Base-by-base conservation (phyloP, 2,329 filamentous ascomycete genomes). In the Sporothrix variecibatus region DNA sequence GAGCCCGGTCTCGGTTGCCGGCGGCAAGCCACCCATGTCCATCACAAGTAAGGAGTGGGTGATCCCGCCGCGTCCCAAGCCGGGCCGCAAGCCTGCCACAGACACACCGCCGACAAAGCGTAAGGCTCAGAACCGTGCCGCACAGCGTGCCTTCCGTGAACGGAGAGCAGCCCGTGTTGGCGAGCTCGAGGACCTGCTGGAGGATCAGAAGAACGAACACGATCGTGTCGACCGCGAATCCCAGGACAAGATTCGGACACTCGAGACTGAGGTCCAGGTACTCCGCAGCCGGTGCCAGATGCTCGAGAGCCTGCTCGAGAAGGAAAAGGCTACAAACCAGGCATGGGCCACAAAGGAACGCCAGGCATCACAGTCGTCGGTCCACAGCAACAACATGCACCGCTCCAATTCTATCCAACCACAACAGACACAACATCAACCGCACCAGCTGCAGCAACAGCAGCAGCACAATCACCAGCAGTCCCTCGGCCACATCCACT, bases 101-200 rank as follows among this genome's bases (percentile, higher is more conserved):
- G 95, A 98, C 80, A 97, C 95, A 71, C 94, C 95, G 17, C 93
- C 93, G 1, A 97, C 94, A 60, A 97, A 97, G 85, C 90, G 96
- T 77, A 97, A 98, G 85, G 93, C 94, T 1, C 96, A 98, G 84
- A 98, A 98, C 82, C 89, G 96, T 75, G 93, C 94, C 65, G 95
- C 95, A 2, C 95, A 98, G 84, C 87, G 95, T 74, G 94, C 93
- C 0, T 98, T 98, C 82, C 89, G 95, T 46, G 94, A 97, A 83
- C 88, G 95, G 74, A 90, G 95, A 76, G 94, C 94, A 1, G 93
- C 94, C 31, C 92, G 94, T 53, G 93, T 98, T 7, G 91, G 92
- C 53, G 95, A 92, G 80, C 83, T 93, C 43, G 90, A 93, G 81
- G 89, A 91, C 77, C 88, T 91, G 79, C 83, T 93, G 7, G 89